phyloP scores from a whole-genome alignment of 2,329 filamentous ascomycete genomes.

The Cytospora piceae region DNA sequence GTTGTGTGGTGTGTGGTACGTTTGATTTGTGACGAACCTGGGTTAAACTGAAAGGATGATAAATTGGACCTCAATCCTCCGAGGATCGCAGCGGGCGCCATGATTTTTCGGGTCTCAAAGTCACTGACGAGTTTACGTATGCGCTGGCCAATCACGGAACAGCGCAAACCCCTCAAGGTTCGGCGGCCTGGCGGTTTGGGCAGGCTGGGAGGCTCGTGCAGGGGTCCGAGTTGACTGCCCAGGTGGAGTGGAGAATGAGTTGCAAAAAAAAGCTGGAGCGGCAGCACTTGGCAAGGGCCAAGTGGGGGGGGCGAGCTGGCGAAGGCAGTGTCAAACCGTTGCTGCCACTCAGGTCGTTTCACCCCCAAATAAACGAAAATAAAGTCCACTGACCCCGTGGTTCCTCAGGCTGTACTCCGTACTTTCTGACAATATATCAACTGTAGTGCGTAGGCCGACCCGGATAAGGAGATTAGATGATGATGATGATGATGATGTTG shows the following conservation, averaged over 20 bases:
- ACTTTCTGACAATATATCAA: not conserved
- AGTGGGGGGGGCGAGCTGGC: not conserved
- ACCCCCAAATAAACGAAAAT: not conserved
- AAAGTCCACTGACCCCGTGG: not conserved
- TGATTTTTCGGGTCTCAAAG: constrained; percentile 20
- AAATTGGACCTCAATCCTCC: constrained; percentile 12
- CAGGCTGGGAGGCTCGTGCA: not conserved
- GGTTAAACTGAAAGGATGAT: not conserved
- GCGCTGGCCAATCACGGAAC: constrained; percentile 20
- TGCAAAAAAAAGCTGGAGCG: not conserved
- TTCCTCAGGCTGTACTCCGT: not conserved
- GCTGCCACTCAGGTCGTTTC: not conserved
- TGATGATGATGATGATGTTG: not conserved
- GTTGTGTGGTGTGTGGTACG: not conserved
- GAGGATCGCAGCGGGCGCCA: constrained; percentile 28
- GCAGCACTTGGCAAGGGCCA: not conserved
- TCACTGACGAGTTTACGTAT: constrained; percentile 20
- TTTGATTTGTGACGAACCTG: constrained; percentile 1
- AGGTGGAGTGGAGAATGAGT: not conserved
- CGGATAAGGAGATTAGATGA: not conserved
- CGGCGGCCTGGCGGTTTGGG: not conserved
- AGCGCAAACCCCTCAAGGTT: not conserved
- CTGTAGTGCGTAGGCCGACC: not conserved
- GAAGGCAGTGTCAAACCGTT: not conserved
- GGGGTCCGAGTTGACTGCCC: not conserved